Percentiles rank a stretch among this genome's conserved stretches.
Conservation (phyloP, 805 yeast species). For the Ogataea kodamae region DNA sequence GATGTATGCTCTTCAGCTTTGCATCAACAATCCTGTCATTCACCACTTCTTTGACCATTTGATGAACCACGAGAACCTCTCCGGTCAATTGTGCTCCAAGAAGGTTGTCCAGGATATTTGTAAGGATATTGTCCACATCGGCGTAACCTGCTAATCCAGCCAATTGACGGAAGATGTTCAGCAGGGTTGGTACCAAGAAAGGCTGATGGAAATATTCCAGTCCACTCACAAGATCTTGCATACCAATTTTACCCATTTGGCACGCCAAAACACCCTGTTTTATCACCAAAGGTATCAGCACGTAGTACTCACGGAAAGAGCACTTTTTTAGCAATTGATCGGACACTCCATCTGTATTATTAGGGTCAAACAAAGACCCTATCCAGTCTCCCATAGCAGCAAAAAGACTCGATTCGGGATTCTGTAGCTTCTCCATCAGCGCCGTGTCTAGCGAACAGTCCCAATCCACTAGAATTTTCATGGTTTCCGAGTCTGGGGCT, state of each 20-base stretch:
- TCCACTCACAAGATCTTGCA: constrained; percentile 66
- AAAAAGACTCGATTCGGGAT: constrained; percentile 24
- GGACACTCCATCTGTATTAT: constrained; percentile 65
- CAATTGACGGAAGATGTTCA: constrained; percentile 39
- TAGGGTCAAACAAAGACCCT: constrained; percentile 63
- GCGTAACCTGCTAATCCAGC: constrained; percentile 19
- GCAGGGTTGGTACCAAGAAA: constrained; percentile 56
- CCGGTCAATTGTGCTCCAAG: constrained; percentile 19
- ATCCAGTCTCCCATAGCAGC: constrained; percentile 66
- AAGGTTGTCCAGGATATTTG: constrained; percentile 21
- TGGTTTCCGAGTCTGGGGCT: constrained; percentile 5
- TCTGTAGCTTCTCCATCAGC: constrained; percentile 17
- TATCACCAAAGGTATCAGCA: constrained; percentile 68
- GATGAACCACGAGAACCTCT: constrained; percentile 20
- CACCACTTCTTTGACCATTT: constrained; percentile 16
- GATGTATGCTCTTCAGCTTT: constrained; percentile 6
- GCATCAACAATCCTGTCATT: constrained; percentile 14
- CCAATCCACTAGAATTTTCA: constrained; percentile 13
- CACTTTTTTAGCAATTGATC: constrained; percentile 74
- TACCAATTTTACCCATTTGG: constrained; percentile 50
- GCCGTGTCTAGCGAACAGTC: constrained; percentile 12
- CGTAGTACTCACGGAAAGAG: constrained; percentile 62
- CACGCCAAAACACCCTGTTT: constrained; percentile 67
- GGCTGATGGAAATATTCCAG: constrained; percentile 84
- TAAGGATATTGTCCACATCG: constrained; percentile 10